Evolutionary conservation across 805 yeast species (phyloP).

Genomic region (Candida nemodendra): DNA sequence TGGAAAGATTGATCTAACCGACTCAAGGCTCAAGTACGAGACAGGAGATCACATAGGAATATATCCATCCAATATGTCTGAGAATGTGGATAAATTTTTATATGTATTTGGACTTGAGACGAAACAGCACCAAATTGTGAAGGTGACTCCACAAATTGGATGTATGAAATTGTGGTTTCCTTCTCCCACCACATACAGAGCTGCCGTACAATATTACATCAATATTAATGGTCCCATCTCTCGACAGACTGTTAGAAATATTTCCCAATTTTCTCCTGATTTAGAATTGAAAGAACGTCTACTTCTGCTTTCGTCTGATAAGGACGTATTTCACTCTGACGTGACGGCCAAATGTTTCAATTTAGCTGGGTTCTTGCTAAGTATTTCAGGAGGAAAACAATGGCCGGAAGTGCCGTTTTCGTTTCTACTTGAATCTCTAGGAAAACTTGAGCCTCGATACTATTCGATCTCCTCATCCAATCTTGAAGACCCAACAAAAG

Average conservation of each 20-base stretch:
- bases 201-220: constrained; percentile 73
- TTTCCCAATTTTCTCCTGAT: constrained; percentile 75
- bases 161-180: constrained; percentile 58
- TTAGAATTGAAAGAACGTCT: constrained; percentile 48
- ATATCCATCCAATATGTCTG: constrained; percentile 78
- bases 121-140: constrained; percentile 49
- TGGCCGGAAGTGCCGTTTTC: constrained; percentile 80
- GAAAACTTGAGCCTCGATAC: constrained; percentile 82
- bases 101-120: constrained; percentile 54
- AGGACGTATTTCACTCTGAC: constrained; percentile 56
- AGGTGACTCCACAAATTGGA: constrained; percentile 63
- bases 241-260: constrained; percentile 67
- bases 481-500: constrained; percentile 56
- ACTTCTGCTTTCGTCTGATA: constrained; percentile 56
- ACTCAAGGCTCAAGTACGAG: constrained; percentile 68
- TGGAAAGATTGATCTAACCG: constrained; percentile 71
- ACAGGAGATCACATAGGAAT: constrained; percentile 95
- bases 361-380: constrained; percentile 64
- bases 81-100: constrained; percentile 62
- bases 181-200: constrained; percentile 73
- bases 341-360: constrained; percentile 59
- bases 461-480: constrained; percentile 87
- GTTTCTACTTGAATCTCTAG: constrained; percentile 72
- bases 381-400: constrained; percentile 52
- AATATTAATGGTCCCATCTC: constrained; percentile 87